Evolutionary conservation across 2,329 filamentous ascomycete species (phyloP).

Genomic region (Monosporascus sp.): DNA sequence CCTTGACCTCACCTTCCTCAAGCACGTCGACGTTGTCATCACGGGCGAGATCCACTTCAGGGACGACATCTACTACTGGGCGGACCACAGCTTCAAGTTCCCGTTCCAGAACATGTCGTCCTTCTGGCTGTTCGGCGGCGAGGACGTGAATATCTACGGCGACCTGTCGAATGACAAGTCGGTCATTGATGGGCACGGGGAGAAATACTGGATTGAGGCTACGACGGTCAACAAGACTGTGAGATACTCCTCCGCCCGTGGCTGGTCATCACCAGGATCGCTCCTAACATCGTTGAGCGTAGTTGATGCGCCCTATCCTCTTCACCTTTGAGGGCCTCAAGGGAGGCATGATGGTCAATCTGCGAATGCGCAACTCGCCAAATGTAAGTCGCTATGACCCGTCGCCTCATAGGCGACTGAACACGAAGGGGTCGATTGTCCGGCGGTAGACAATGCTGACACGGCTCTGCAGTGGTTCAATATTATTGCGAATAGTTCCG

Average conservation of each 20-base stretch:
- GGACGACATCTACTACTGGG: conserved; percentile 65
- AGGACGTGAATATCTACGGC: conserved; percentile 60
- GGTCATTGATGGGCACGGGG: conserved; percentile 56
- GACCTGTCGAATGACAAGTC: conserved; percentile 27
- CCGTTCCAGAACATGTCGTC: conserved; percentile 60
- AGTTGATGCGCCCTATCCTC: conserved; percentile 52
- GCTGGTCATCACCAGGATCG: not conserved
- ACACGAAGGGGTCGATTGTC: not conserved
- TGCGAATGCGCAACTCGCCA: conserved; percentile 55
- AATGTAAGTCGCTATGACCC: conserved; percentile 14
- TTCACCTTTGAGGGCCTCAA: conserved; percentile 53
- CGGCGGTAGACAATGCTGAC: not conserved
- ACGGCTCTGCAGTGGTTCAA: conserved; percentile 54
- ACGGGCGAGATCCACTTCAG: conserved; percentile 56
- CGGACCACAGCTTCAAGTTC: conserved; percentile 57
- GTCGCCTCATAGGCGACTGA: not conserved
- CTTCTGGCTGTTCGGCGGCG: conserved; percentile 42
- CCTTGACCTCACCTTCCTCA: conserved; percentile 59
- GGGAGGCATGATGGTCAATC: conserved; percentile 51
- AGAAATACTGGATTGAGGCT: conserved; percentile 58
- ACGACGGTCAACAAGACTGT: conserved; percentile 26
- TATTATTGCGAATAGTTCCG: conserved; percentile 59
- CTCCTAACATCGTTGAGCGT: not conserved
- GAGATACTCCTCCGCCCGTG: not conserved
- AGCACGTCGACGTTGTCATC: conserved; percentile 56